Conservation (phyloP, 495 filamentous ascomycete species). For the Trichoderma reesei region DNA sequence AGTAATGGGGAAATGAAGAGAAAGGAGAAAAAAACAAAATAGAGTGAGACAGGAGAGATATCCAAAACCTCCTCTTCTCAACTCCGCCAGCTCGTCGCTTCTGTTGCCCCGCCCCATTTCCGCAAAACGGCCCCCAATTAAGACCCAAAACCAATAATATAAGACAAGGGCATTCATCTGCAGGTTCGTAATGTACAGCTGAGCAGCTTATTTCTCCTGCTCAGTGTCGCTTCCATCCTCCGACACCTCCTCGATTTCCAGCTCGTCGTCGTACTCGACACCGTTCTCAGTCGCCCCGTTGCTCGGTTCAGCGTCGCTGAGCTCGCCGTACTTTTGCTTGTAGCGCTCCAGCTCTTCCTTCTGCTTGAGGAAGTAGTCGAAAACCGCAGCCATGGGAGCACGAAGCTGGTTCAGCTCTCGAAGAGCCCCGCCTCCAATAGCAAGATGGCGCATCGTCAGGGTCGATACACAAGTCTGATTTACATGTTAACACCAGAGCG, state of each 20-base stretch:
- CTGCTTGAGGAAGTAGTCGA: slow-evolving; percentile 31
- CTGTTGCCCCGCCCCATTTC: background rate
- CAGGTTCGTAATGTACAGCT: background rate
- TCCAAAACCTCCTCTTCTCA: background rate
- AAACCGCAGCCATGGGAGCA: slow-evolving; percentile 39
- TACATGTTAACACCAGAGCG: slow-evolving; percentile 8
- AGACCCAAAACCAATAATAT: background rate
- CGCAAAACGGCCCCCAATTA: background rate
- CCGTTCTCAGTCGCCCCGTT: background rate
- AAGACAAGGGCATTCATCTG: background rate
- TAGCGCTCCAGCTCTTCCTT: slow-evolving; percentile 39
- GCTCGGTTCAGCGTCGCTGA: slow-evolving; percentile 14
- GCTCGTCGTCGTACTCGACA: background rate
- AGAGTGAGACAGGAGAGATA: background rate
- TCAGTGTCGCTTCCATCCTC: slow-evolving; percentile 24
- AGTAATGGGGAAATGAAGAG: background rate
- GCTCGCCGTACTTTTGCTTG: slow-evolving; percentile 33
- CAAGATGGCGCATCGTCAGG: slow-evolving; percentile 55
- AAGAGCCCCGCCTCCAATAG: slow-evolving; percentile 31
- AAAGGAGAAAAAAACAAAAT: background rate
- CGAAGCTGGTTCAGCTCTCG: slow-evolving; percentile 35
- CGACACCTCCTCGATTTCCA: slow-evolving; percentile 10
- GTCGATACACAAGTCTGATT: slow-evolving; percentile 54
- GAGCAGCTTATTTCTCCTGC: background rate
- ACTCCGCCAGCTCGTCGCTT: background rate